Evolutionary conservation across 2,329 filamentous ascomycete genomes (phyloP).

Genomic region (Colletotrichum sp.): DNA sequence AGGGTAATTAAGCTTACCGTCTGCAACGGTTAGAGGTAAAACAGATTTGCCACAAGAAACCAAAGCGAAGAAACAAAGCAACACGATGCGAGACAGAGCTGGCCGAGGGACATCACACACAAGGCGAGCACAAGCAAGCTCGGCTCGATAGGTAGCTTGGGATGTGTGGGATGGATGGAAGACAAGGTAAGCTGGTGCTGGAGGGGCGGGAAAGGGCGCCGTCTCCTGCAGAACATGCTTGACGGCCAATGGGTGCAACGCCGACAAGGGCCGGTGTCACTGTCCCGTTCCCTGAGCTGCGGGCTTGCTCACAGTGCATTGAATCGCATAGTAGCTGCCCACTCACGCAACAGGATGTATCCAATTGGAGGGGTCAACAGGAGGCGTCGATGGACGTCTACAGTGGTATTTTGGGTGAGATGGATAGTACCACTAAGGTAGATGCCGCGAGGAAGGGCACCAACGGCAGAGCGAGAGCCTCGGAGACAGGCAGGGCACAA

Average conservation of each 20-base stretch:
- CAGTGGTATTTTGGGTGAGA: not conserved
- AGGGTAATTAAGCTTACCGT: not conserved
- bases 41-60: not conserved
- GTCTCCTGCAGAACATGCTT: slow-evolving; percentile 20
- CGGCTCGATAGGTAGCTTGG: not conserved
- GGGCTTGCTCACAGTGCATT: slow-evolving; percentile 17
- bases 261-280: not conserved
- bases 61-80: not conserved
- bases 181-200: slow-evolving; percentile 1
- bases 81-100: not conserved
- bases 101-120: not conserved
- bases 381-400: not conserved
- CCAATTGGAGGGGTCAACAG: not conserved
- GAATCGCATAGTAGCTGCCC: slow-evolving; percentile 13
- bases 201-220: slow-evolving; percentile 18
- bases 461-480: not conserved
- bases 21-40: not conserved
- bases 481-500: not conserved
- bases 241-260: slow-evolving; percentile 8
- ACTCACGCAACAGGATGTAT: not conserved
- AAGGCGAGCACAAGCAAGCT: not conserved
- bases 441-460: not conserved
- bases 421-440: not conserved
- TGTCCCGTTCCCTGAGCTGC: slow-evolving; percentile 4
- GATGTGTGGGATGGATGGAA: not conserved